Percentiles rank a stretch among this genome's conserved stretches.
Conservation (phyloP, 192 early-diverging fungal genomes). For the Mortierella antarctica region DNA sequence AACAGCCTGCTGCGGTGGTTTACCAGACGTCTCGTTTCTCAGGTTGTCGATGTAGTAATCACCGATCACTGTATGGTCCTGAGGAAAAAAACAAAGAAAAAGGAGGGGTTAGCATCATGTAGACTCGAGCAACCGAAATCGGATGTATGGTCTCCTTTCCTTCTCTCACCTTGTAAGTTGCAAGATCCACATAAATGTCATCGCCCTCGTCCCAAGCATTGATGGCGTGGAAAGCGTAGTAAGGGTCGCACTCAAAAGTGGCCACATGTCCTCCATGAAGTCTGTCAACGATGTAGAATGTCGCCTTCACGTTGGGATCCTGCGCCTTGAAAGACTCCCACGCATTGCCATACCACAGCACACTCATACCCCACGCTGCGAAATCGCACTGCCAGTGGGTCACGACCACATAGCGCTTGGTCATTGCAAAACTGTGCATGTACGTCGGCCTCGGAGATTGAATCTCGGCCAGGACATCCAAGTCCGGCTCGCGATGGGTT, state of each 20-base stretch:
- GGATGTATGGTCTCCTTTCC: not conserved
- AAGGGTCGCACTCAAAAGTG: conserved; percentile 57
- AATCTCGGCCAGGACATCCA: conserved; percentile 52
- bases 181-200: conserved; percentile 56
- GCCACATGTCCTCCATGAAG: conserved; percentile 55
- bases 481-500: conserved; percentile 22
- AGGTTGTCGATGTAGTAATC: conserved; percentile 52
- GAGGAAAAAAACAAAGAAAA: conserved; percentile 2
- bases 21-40: conserved; percentile 34
- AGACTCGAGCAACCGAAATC: not conserved
- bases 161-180: conserved; percentile 48
- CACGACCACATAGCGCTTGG: conserved; percentile 67
- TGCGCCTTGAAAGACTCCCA: conserved; percentile 50
- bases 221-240: conserved; percentile 63
- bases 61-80: conserved; percentile 52
- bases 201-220: conserved; percentile 63
- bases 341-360: conserved; percentile 58
- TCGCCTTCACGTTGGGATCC: conserved; percentile 24
- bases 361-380: conserved; percentile 47
- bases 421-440: conserved; percentile 65
- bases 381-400: conserved; percentile 61
- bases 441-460: conserved; percentile 54
- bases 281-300: conserved; percentile 61
- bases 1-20: conserved; percentile 32
- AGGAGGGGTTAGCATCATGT: not conserved